phyloP scores from a whole-genome alignment of 257 asterid species.

The Solanum ossicruentum region DNA sequence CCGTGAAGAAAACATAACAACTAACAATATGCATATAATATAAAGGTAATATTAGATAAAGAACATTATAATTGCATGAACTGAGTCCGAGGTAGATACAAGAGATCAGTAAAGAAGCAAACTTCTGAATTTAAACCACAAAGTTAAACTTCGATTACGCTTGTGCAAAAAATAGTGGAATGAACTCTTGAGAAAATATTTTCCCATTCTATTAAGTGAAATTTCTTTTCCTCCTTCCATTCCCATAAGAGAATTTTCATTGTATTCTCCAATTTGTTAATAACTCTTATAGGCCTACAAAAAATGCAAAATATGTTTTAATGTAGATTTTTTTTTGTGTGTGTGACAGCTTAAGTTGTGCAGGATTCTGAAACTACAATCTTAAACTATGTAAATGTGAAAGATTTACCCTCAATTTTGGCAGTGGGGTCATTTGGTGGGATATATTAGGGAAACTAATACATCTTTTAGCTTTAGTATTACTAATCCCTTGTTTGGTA shows the following conservation, averaged over 20 bases:
- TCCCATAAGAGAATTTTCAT: not conserved
- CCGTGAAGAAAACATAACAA: not conserved
- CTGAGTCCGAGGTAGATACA: not conserved
- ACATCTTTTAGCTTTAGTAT: not conserved
- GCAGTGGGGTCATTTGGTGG: not conserved
- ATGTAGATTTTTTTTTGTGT: not conserved
- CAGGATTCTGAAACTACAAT: not conserved
- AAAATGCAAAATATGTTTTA: not conserved
- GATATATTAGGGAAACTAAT: not conserved
- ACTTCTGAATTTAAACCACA: not conserved
- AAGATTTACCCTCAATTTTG: not conserved
- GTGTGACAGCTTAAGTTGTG: not conserved
- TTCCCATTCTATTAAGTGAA: not conserved
- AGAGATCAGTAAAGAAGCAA: not conserved
- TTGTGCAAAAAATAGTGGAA: not conserved
- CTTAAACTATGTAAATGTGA: not conserved
- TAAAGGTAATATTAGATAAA: not conserved
- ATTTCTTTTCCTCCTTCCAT: not conserved
- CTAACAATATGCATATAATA: not conserved
- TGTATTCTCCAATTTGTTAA: not conserved
- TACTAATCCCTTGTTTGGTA: not conserved
- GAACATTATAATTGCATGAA: not conserved
- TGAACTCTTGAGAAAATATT: not conserved
- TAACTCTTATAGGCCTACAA: not conserved
- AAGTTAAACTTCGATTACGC: not conserved